Evolutionary conservation across 352 stramenopile genomes (phyloP), one percentile per base, ranked within the genome.

Genomic region (Phytophthora tentaculata): DNA sequence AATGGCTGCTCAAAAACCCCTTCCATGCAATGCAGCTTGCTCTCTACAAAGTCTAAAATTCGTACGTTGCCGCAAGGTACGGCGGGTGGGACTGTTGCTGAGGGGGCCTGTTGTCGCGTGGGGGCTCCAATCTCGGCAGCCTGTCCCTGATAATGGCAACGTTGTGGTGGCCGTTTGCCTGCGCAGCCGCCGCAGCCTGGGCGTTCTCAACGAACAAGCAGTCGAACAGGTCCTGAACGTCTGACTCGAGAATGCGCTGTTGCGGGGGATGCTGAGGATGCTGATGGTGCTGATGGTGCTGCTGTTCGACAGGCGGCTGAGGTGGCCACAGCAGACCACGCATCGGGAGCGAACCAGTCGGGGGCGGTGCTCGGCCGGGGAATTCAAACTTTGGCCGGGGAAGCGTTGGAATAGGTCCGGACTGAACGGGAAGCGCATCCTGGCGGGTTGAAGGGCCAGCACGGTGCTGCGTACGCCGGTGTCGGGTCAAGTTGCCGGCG

Each of bases 391-490:
- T 75, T 4, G 71, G 71, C 1, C 71, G 71, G 0, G 71, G 71
- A 9, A 75, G 23, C 20, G 71, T 66, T 9, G 61, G 48, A 19
- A 70, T 26, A 5, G 56, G 48, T 39, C 51, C 48, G 10, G 43
- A 10, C 7, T 32, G 45, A 7, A 56, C 44, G 3, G 58, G 29
- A 23, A 24, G 55, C 1, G 22, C 3, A 20, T 74, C 60, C n/a
- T 59, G 50, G 2, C 24, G 50, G 12, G 63, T 50, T 19, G 67
- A 56, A n/a, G 72, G 73, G 2, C 64, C 64, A 0, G 63, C 66
- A 3, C 73, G 77, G 64, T 89, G 81, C 61, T 90, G 79, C 23
- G 79, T 83, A 14, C 83, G 83, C 20, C 84, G 80, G 50, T 90
- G 82, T 17, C 82, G 76, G 0, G 82, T 90, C 50, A 90, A 62